Evolutionary conservation across 1,139 yeast genomes (phyloP).

Genomic region (Diutina siamensis): DNA sequence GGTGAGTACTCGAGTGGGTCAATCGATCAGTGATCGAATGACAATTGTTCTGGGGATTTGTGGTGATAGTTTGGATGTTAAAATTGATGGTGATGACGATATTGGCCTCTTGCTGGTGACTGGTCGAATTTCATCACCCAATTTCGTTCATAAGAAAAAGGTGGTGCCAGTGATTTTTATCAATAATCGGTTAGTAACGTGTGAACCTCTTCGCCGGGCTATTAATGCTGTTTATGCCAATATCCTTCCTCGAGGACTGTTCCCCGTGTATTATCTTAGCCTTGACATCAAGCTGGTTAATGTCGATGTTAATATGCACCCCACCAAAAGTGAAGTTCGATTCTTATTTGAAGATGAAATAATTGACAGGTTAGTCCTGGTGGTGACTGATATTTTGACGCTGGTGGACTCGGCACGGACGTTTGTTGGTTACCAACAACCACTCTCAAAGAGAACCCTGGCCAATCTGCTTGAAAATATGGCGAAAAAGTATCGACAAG

Average conservation of each 20-base stretch:
- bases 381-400: slow-evolving; percentile 40
- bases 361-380: slow-evolving; percentile 43
- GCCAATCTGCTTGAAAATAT: slow-evolving; percentile 8
- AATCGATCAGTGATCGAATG: slow-evolving; percentile 51
- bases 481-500: slow-evolving; percentile 33
- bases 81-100: slow-evolving; percentile 12
- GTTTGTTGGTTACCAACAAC: slow-evolving; percentile 18
- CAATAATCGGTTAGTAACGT: slow-evolving; percentile 69
- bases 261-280: slow-evolving; percentile 68
- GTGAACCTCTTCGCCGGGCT: slow-evolving; percentile 72
- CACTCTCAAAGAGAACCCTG: background rate
- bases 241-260: slow-evolving; percentile 70
- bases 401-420: slow-evolving; percentile 60
- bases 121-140: slow-evolving; percentile 66
- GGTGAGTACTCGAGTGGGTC: slow-evolving; percentile 38
- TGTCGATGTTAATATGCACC: slow-evolving; percentile 90
- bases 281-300: slow-evolving; percentile 53
- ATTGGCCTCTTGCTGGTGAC: slow-evolving; percentile 21
- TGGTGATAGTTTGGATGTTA: slow-evolving; percentile 44
- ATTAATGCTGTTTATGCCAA: slow-evolving; percentile 49
- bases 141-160: slow-evolving; percentile 57
- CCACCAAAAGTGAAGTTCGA: slow-evolving; percentile 87
- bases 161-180: slow-evolving; percentile 70
- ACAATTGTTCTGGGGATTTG: slow-evolving; percentile 72
- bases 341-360: slow-evolving; percentile 84